Evolutionary conservation across 768 basidiomycete species (phyloP).

Genomic region (Boletellus sp.): DNA sequence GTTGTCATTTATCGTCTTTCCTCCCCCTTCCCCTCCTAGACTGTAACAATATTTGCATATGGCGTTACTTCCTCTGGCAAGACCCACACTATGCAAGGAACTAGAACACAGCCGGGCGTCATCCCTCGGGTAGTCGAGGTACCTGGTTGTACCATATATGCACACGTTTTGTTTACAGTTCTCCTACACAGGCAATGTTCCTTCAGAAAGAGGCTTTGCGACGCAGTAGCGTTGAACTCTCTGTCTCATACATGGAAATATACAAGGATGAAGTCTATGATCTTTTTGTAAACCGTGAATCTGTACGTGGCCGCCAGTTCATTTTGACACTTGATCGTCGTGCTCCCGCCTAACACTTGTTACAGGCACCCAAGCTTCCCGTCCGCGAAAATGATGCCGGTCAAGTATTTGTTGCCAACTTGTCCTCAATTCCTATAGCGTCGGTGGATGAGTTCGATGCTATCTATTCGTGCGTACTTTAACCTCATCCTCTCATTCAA

Average conservation of each 20-base stretch:
- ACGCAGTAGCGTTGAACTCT: slow-evolving; percentile 43
- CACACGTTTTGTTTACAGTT: neutral
- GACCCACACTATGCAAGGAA: slow-evolving; percentile 92
- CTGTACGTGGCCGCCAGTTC: slow-evolving; percentile 38
- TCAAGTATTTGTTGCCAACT: slow-evolving; percentile 53
- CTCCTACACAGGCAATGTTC: slow-evolving; percentile 52
- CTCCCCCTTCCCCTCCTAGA: slow-evolving; percentile 38
- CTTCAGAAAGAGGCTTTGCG: slow-evolving; percentile 40
- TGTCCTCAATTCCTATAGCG: slow-evolving; percentile 37
- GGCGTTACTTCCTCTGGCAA: slow-evolving; percentile 91
- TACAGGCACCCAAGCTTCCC: slow-evolving; percentile 51
- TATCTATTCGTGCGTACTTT: slow-evolving; percentile 42
- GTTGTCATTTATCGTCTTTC: neutral
- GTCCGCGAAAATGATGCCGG: slow-evolving; percentile 51
- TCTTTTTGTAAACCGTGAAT: slow-evolving; percentile 69
- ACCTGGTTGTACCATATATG: slow-evolving; percentile 17
- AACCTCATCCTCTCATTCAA: neutral
- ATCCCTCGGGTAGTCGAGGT: slow-evolving; percentile 81
- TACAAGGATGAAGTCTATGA: slow-evolving; percentile 92
- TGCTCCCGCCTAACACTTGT: neutral
- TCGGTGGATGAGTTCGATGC: slow-evolving; percentile 45
- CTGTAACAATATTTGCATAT: slow-evolving; percentile 85
- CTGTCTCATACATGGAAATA: slow-evolving; percentile 83
- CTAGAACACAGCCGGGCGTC: slow-evolving; percentile 67
- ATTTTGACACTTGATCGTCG: neutral